phyloP scores from a whole-genome alignment of 2,329 filamentous ascomycete genomes.

The Nemania abortiva region DNA sequence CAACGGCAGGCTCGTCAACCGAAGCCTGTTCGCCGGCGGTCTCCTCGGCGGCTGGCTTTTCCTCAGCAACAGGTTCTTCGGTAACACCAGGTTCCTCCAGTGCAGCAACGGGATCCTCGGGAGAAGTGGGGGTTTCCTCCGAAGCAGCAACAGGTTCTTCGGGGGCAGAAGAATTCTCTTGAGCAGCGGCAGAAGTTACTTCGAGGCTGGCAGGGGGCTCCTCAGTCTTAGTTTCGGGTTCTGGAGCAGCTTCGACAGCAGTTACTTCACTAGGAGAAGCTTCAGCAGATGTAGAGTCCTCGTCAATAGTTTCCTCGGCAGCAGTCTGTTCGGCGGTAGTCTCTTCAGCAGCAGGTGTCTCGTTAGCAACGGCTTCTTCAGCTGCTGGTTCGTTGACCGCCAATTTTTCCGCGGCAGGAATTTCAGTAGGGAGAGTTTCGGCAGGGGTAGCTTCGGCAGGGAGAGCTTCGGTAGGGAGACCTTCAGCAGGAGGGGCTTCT shows the following conservation, averaged over 20 bases:
- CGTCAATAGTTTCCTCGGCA: constrained; percentile 23
- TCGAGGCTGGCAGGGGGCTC: constrained; percentile 12
- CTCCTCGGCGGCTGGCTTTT: background rate
- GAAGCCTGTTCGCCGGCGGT: background rate
- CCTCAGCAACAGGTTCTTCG: constrained; percentile 4
- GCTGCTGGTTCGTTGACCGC: background rate
- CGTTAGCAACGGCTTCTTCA: background rate
- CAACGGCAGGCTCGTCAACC: background rate
- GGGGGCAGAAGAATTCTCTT: background rate
- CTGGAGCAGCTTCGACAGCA: constrained; percentile 18
- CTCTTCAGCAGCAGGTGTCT: constrained; percentile 23
- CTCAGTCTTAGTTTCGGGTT: constrained; percentile 13
- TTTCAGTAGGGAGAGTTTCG: background rate
- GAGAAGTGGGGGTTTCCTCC: background rate
- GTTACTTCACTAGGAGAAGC: constrained; percentile 4
- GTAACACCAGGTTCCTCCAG: background rate
- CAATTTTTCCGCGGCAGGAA: constrained; percentile 12
- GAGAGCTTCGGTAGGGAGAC: too few species aligned
- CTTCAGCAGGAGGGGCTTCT: constrained; percentile 11
- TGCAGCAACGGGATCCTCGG: background rate
- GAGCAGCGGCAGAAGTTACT: background rate
- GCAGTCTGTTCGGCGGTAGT: background rate
- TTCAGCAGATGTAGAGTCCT: constrained; percentile 7
- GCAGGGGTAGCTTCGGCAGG: too few species aligned
- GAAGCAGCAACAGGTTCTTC: background rate